These are phyloP conservation scores for Botryotinia globosa DNA, from an alignment of 2,329 filamentous ascomycete species.

Conservation along the genomic window DNA sequence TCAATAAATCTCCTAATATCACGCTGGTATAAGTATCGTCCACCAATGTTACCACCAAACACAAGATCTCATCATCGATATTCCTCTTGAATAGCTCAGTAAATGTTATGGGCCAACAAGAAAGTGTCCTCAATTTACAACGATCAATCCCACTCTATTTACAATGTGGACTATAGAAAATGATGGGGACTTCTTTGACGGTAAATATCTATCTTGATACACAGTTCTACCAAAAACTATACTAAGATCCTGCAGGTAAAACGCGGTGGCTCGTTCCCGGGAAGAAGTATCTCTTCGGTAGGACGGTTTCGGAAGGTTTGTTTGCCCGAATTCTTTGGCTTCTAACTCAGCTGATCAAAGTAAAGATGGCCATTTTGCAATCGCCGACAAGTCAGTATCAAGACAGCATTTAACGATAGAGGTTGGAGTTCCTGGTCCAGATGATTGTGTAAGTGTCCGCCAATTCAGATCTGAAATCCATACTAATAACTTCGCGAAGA, in stretches of 20 bases:
- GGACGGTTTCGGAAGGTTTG: constrained; percentile 65
- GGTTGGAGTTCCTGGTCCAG: constrained; percentile 62
- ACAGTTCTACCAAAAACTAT: not conserved
- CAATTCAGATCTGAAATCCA: constrained; percentile 10
- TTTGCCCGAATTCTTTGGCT: not conserved
- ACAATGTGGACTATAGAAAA: constrained; percentile 12
- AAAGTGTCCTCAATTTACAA: not conserved
- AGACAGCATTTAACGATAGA: constrained; percentile 81
- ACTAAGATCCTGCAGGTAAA: constrained; percentile 49
- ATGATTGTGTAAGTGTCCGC: constrained; percentile 57
- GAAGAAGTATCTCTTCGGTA: constrained; percentile 80
- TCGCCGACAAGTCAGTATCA: constrained; percentile 80
- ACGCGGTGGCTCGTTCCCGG: constrained; percentile 83
- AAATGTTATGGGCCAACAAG: not conserved
- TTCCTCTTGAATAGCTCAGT: too few species aligned
- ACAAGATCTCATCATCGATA: not conserved
- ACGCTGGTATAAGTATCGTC: not conserved
- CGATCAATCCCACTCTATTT: not conserved
- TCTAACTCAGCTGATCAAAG: not conserved
- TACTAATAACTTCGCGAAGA: constrained; percentile 20
- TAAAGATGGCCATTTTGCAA: constrained; percentile 62
- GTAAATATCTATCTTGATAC: not conserved
- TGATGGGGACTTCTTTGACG: constrained; percentile 3
- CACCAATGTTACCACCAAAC: not conserved
- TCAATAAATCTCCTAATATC: not conserved